These are phyloP conservation scores for Hymenoscyphus fraxineus DNA, from an alignment of 2,329 filamentous ascomycete species.

Conservation along the genomic window DNA sequence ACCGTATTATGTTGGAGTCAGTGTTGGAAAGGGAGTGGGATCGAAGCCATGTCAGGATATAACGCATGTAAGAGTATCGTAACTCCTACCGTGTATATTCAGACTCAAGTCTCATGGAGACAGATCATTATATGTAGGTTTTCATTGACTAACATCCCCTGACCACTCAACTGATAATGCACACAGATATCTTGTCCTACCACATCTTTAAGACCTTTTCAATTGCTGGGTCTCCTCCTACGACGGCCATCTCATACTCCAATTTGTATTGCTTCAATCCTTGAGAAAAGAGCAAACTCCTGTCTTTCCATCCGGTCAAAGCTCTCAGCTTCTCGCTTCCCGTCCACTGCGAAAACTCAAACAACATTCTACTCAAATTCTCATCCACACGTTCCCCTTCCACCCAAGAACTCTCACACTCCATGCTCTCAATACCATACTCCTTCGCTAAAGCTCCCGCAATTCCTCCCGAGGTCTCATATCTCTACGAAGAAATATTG, in stretches of 20 bases:
- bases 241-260: conserved; percentile 11
- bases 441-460: conserved; percentile 38
- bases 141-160: background rate
- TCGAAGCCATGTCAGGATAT: background rate
- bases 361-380: conserved; percentile 11
- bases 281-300: conserved; percentile 16
- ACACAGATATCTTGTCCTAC: background rate
- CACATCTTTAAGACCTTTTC: background rate
- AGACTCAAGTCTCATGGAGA: background rate
- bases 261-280: conserved; percentile 14
- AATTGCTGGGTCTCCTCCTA: background rate
- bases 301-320: conserved; percentile 19
- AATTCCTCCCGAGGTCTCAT: conserved; percentile 44
- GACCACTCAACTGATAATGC: background rate
- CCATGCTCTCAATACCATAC: conserved; percentile 38
- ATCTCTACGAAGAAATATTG: conserved; percentile 44
- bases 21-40: background rate
- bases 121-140: background rate
- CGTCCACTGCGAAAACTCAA: conserved; percentile 20
- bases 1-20: background rate
- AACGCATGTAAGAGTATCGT: too few relatives aligned
- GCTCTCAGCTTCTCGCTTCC: conserved; percentile 20
- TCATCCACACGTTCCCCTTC: conserved; percentile 5
- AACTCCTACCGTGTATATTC: too few relatives aligned
- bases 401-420: conserved; percentile 10